Conservation (phyloP, 2,329 filamentous ascomycete genomes). For the Stagonosporopsis vannaccii region DNA sequence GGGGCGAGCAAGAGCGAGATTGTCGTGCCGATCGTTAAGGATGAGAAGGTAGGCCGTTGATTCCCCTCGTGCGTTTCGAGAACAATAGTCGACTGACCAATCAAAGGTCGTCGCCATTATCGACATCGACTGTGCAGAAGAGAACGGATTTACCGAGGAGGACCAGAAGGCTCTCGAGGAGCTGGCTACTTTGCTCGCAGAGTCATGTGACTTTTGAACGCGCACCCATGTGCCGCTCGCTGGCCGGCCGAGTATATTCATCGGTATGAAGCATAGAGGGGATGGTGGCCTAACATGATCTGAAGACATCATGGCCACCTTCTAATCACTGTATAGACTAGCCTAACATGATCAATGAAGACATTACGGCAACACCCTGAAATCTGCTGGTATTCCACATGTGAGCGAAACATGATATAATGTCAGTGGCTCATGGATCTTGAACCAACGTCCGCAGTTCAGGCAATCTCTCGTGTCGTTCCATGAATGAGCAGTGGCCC, state of each 20-base stretch:
- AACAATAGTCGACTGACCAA: slow-evolving; percentile 10
- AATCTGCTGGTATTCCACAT: not conserved
- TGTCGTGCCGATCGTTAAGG: slow-evolving; percentile 73
- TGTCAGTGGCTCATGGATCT: not conserved
- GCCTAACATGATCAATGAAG: slow-evolving; percentile 23
- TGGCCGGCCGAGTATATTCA: not conserved
- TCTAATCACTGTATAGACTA: not conserved
- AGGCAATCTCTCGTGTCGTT: too few relatives aligned
- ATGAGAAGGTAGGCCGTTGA: slow-evolving; percentile 53
- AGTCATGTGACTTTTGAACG: slow-evolving; percentile 43
- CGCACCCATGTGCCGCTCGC: not conserved
- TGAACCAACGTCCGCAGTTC: not conserved
- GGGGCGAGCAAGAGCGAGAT: slow-evolving; percentile 79
- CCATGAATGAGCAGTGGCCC: too few relatives aligned
- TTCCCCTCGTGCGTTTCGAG: not conserved
- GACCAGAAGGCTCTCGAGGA: slow-evolving; percentile 72
- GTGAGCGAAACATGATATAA: not conserved
- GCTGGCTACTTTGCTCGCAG: slow-evolving; percentile 53
- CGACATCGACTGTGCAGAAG: slow-evolving; percentile 76
- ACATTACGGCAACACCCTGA: slow-evolving; percentile 10
- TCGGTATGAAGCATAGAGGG: not conserved
- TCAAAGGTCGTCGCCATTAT: slow-evolving; percentile 73
- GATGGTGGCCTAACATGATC: slow-evolving; percentile 19
- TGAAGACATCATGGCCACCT: slow-evolving; percentile 17
- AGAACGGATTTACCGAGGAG: slow-evolving; percentile 72